These are phyloP conservation scores for Adenanthera pavonina DNA, from an alignment of 306 rosid genomes.

Conservation along the genomic window DNA sequence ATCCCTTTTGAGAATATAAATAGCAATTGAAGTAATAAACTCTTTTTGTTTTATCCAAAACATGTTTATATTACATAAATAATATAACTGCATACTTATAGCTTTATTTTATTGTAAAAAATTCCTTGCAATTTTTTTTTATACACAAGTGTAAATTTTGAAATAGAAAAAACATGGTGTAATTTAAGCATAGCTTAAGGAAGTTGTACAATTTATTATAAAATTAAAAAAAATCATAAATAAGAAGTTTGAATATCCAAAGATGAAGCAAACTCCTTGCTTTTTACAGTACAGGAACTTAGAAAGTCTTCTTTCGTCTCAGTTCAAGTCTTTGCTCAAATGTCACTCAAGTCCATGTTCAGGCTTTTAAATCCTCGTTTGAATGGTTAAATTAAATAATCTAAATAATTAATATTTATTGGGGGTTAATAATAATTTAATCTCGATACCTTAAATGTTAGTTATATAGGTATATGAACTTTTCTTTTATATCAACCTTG, in stretches of 20 bases:
- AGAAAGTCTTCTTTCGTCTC: not conserved
- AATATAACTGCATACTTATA: no score
- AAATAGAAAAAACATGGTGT: not conserved
- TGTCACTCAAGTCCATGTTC: conserved; percentile 4
- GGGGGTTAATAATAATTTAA: not conserved
- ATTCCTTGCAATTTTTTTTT: not conserved
- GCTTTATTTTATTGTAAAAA: not conserved
- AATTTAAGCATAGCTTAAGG: not conserved
- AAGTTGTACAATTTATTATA: not conserved
- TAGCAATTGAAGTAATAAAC: not conserved
- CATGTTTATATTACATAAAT: not conserved
- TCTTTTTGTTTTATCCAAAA: no score
- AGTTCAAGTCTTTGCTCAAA: not conserved
- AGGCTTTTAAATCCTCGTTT: not conserved
- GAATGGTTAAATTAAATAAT: not conserved
- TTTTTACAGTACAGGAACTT: conserved; percentile 29
- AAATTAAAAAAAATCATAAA: not conserved
- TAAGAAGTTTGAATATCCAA: not conserved
- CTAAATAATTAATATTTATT: not conserved
- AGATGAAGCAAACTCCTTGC: not conserved
- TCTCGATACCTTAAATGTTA: not conserved
- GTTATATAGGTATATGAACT: not conserved
- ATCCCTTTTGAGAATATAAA: not conserved
- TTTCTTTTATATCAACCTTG: not conserved
- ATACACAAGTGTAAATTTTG: not conserved